Percentiles rank a stretch among this genome's conserved stretches.
phyloP scores from a whole-genome alignment of 345 rosid genomes.

The Gossypium rotundifolium region DNA sequence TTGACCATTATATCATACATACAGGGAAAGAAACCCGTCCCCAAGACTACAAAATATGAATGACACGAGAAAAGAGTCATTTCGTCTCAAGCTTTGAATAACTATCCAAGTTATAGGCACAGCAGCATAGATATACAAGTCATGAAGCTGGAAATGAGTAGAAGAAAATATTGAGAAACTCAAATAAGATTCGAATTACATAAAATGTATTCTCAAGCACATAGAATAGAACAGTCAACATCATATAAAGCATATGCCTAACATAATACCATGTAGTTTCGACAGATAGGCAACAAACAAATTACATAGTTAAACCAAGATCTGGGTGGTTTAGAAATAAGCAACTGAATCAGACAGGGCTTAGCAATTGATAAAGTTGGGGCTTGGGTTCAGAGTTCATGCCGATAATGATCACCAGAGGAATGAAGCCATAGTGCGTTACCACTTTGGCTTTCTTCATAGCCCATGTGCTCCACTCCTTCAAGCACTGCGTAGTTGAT shows the following conservation, averaged over 20 bases:
- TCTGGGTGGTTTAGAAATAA: slow-evolving; percentile 7
- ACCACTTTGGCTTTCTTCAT: slow-evolving; percentile 82
- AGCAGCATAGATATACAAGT: background rate
- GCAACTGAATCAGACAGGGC: slow-evolving; percentile 49
- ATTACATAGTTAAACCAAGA: slow-evolving; percentile 14
- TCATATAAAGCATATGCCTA: slow-evolving; percentile 2
- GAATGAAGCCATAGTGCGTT: slow-evolving; percentile 92
- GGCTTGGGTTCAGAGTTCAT: slow-evolving; percentile 97
- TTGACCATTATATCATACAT: background rate
- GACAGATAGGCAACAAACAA: slow-evolving; percentile 26
- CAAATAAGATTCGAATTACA: background rate
- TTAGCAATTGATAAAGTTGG: slow-evolving; percentile 76
- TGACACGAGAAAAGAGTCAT: background rate
- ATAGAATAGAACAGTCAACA: background rate
- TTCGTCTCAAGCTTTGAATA: background rate
- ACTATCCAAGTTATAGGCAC: background rate
- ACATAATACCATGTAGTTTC: slow-evolving; percentile 20
- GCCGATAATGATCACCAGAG: slow-evolving; percentile 76
- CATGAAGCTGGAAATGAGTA: background rate
- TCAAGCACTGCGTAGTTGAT: slow-evolving; percentile 39
- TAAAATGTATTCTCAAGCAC: background rate
- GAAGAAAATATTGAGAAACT: background rate
- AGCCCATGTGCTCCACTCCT: slow-evolving; percentile 92
- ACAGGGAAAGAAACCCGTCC: background rate
- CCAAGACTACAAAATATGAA: background rate